phyloP scores from a whole-genome alignment of 768 basidiomycete genomes.

The Termitomyces bulborhizus region DNA sequence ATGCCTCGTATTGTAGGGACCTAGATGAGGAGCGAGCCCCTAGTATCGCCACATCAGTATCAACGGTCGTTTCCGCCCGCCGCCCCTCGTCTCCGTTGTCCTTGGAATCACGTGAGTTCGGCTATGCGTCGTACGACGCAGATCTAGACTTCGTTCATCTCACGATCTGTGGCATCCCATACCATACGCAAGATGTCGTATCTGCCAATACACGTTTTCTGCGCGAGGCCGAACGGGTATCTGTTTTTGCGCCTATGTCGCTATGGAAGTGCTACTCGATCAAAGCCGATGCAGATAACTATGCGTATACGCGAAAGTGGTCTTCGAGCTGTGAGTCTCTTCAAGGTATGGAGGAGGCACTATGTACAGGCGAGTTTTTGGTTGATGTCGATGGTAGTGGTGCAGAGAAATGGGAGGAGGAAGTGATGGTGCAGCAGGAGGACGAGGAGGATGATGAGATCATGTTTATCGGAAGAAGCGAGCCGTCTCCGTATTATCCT shows the following conservation, averaged over 20 bases:
- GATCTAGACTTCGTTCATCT: background rate
- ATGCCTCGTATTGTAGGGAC: background rate
- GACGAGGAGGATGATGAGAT: conserved; percentile 3
- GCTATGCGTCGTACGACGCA: background rate
- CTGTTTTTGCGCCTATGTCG: background rate
- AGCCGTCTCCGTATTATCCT: background rate
- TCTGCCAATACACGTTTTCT: background rate
- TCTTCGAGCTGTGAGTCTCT: background rate
- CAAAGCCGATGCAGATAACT: background rate
- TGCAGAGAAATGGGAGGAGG: background rate
- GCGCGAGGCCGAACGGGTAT: background rate
- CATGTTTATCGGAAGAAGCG: background rate
- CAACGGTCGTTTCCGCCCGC: background rate
- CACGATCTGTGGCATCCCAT: background rate
- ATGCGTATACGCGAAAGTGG: background rate
- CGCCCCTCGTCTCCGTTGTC: background rate
- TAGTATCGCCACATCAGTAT: background rate
- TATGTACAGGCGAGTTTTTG: background rate
- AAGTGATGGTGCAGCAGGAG: background rate
- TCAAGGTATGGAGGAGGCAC: background rate
- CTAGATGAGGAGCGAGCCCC: background rate
- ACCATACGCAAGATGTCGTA: background rate
- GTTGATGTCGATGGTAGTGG: background rate
- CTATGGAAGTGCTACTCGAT: background rate
- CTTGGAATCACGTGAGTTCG: background rate